phyloP scores from a whole-genome alignment of 2,329 filamentous ascomycete species.

The Aspergillus hiratsukae region DNA sequence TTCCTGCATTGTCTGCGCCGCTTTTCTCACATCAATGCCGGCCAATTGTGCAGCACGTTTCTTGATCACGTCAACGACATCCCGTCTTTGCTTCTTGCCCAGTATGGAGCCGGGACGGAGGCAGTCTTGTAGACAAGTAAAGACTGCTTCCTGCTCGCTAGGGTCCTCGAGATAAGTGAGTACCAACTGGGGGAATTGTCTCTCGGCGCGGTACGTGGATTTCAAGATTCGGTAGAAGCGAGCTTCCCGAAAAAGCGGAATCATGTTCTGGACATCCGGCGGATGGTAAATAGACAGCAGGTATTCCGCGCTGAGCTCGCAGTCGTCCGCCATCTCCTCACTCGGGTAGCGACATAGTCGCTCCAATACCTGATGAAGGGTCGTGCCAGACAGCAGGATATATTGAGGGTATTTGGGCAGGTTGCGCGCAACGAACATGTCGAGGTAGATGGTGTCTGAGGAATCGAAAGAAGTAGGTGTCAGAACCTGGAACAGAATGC shows the following conservation, averaged over 20 bases:
- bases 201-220: slow-evolving; percentile 74
- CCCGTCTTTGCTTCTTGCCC: slow-evolving; percentile 64
- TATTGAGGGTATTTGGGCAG: slow-evolving; percentile 96
- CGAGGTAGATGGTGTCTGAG: slow-evolving; percentile 85
- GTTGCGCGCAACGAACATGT: slow-evolving; percentile 98
- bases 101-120: slow-evolving; percentile 62
- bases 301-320: slow-evolving; percentile 95
- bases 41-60: slow-evolving; percentile 63
- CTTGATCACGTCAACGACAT: slow-evolving; percentile 65
- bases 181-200: slow-evolving; percentile 72
- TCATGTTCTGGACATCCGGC: slow-evolving; percentile 69
- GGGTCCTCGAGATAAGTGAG: slow-evolving; percentile 80
- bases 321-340: slow-evolving; percentile 79
- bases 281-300: slow-evolving; percentile 90
- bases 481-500: slow-evolving; percentile 89
- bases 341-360: slow-evolving; percentile 83
- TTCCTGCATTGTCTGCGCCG: slow-evolving; percentile 61
- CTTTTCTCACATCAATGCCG: slow-evolving; percentile 59
- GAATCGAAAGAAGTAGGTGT: slow-evolving; percentile 63
- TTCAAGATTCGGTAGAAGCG: slow-evolving; percentile 90
- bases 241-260: slow-evolving; percentile 73
- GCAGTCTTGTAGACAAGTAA: slow-evolving; percentile 73
- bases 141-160: slow-evolving; percentile 69
- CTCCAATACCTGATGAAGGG: slow-evolving; percentile 72
- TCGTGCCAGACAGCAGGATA: slow-evolving; percentile 81